A percentile compares a stretch with the other conserved stretches of the same genome.
Evolutionary conservation across 352 stramenopile species (phyloP).

Genomic region (Phytophthora crassamura): DNA sequence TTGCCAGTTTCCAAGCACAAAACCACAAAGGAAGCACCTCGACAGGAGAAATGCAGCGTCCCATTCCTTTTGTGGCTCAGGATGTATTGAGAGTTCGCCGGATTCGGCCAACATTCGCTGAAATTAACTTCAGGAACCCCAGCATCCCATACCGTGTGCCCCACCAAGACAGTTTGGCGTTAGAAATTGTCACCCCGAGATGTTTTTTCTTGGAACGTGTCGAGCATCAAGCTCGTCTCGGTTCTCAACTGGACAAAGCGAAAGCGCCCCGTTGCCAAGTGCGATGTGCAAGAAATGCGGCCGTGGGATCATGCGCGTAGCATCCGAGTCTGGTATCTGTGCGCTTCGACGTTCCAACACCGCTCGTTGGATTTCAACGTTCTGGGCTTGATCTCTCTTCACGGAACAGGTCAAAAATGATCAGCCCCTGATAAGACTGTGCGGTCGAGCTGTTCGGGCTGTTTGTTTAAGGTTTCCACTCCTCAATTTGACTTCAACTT

Average conservation of each 20-base stretch:
- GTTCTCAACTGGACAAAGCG: too few species aligned
- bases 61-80: neutral
- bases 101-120: neutral
- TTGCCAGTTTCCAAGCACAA: neutral
- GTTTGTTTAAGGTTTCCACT: slow-evolving; percentile 3
- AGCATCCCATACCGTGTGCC: slow-evolving; percentile 4
- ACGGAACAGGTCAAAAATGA: neutral
- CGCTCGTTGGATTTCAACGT: slow-evolving; percentile 5
- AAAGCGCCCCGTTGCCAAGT: too few species aligned
- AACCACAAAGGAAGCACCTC: too few species aligned
- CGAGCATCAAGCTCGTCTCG: neutral
- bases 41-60: neutral
- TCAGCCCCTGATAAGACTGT: neutral
- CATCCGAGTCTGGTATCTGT: slow-evolving; percentile 8
- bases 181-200: slow-evolving; percentile 11
- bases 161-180: neutral
- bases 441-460: neutral
- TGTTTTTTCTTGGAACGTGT: slow-evolving; percentile 17
- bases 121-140: slow-evolving; percentile 1
- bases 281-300: slow-evolving; percentile 4
- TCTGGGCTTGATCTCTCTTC: slow-evolving; percentile 20
- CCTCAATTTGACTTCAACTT: slow-evolving; percentile 19
- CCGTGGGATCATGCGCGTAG: slow-evolving; percentile 4
- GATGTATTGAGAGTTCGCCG: neutral
- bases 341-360: neutral